Evolutionary conservation across 768 basidiomycete genomes (phyloP).

Genomic region (Tulasnella sp.): DNA sequence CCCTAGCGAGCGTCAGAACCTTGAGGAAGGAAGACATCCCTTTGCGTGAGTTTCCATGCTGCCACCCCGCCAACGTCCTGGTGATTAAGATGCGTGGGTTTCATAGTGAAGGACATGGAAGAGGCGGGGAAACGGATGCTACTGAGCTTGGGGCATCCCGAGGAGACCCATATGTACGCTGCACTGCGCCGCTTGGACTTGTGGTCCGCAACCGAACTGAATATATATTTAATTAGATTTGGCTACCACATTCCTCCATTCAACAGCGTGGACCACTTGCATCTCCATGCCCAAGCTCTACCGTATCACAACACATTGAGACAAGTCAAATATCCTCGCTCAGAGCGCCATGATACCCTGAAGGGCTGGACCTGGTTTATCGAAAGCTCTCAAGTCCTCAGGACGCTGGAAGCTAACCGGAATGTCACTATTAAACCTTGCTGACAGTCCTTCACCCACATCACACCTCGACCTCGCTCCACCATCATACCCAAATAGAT

Average conservation of each 20-base stretch:
- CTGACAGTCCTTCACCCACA: neutral
- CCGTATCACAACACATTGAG: constrained; percentile 46
- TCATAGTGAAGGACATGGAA: constrained; percentile 42
- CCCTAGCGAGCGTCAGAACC: constrained; percentile 48
- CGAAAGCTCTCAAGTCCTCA: neutral
- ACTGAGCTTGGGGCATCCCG: constrained; percentile 39
- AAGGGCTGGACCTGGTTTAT: constrained; percentile 70
- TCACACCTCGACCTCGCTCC: neutral
- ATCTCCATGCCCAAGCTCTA: constrained; percentile 62
- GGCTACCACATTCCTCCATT: constrained; percentile 81
- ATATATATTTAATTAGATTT: constrained; percentile 43
- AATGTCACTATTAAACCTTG: neutral
- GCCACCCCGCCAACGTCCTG: constrained; percentile 24
- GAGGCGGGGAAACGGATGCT: constrained; percentile 47
- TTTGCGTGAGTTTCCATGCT: constrained; percentile 39
- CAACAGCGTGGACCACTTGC: constrained; percentile 62
- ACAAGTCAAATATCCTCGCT: constrained; percentile 44
- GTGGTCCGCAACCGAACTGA: constrained; percentile 16
- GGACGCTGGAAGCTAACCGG: neutral
- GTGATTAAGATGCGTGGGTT: constrained; percentile 21
- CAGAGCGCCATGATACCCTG: constrained; percentile 23
- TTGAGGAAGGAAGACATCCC: constrained; percentile 40
- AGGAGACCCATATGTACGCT: constrained; percentile 34
- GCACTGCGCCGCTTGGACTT: neutral
- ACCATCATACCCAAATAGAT: neutral